Percentiles rank a stretch among this genome's conserved stretches.
Evolutionary conservation across 2,329 filamentous ascomycete species (phyloP).

Genomic region (Fusarium marasasianum): DNA sequence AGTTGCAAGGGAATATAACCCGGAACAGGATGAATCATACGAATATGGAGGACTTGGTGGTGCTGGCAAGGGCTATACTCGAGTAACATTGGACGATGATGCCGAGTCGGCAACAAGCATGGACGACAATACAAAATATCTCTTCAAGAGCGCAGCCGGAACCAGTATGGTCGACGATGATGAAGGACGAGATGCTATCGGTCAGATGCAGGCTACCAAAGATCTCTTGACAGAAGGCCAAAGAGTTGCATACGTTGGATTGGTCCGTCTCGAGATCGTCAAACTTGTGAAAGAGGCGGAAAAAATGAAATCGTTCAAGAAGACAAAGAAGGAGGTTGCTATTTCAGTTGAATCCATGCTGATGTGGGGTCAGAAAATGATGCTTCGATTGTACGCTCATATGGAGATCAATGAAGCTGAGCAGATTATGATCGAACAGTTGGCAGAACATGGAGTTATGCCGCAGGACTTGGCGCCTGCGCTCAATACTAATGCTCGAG

Average conservation of each 20-base stretch:
- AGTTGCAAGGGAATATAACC: conserved; percentile 81
- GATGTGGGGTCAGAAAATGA: conserved; percentile 99
- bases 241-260: conserved; percentile 92
- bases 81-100: conserved; percentile 95
- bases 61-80: conserved; percentile 93
- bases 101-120: conserved; percentile 92
- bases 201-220: conserved; percentile 95
- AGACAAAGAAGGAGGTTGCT: conserved; percentile 75
- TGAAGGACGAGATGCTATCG: conserved; percentile 83
- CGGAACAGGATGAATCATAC: conserved; percentile 73
- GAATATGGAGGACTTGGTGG: conserved; percentile 83
- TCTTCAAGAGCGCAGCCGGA: conserved; percentile 79
- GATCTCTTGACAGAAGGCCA: conserved; percentile 94
- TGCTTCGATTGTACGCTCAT: conserved; percentile 91
- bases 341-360: conserved; percentile 79
- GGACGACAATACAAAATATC: conserved; percentile 96
- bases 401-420: conserved; percentile 95
- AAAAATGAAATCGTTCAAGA: conserved; percentile 67
- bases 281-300: conserved; percentile 78
- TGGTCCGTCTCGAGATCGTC: conserved; percentile 83
- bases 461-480: conserved; percentile 84
- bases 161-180: conserved; percentile 75
- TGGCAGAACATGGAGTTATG: conserved; percentile 90
- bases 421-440: conserved; percentile 98
- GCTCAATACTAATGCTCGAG: conserved; percentile 89